phyloP scores from a whole-genome alignment of 1,284 basidiomycete genomes.

The Rhodotorula sp. region DNA sequence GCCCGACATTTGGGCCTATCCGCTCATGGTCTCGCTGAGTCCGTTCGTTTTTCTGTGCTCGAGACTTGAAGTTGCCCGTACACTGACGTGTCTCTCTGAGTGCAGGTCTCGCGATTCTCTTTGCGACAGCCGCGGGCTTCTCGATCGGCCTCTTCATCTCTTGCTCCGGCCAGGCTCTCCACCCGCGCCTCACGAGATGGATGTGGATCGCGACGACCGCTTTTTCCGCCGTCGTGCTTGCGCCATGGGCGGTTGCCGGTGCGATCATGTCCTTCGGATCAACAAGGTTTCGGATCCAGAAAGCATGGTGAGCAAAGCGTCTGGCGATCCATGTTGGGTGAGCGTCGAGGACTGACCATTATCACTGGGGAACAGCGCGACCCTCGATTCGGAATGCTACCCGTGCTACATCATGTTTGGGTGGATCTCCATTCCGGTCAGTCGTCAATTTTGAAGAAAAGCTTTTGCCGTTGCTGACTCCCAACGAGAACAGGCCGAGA shows the following conservation, averaged over 20 bases:
- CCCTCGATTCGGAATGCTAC: constrained; percentile 15
- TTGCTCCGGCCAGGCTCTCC: not conserved
- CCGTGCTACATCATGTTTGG: not conserved
- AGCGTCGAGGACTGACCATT: no score
- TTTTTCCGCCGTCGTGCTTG: not conserved
- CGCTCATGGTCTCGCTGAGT: not conserved
- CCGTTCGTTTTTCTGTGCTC: not conserved
- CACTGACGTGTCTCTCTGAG: no score
- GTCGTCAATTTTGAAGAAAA: not conserved
- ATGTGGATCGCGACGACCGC: not conserved
- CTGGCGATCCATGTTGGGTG: no score
- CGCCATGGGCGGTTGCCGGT: not conserved
- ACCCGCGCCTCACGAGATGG: not conserved
- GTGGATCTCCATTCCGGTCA: constrained; percentile 14
- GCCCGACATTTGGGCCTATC: not conserved
- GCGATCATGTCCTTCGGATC: not conserved
- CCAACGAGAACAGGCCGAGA: not conserved
- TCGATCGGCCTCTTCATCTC: not conserved
- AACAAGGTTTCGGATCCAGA: not conserved
- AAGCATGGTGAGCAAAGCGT: constrained; percentile 14
- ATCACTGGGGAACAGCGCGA: not conserved
- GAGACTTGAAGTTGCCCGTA: not conserved
- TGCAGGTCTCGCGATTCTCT: constrained; percentile 4
- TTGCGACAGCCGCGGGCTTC: not conserved
- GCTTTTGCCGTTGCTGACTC: not conserved